phyloP scores from a whole-genome alignment of 2,329 filamentous ascomycete genomes.

The Exophiala phaeomuriformis region DNA sequence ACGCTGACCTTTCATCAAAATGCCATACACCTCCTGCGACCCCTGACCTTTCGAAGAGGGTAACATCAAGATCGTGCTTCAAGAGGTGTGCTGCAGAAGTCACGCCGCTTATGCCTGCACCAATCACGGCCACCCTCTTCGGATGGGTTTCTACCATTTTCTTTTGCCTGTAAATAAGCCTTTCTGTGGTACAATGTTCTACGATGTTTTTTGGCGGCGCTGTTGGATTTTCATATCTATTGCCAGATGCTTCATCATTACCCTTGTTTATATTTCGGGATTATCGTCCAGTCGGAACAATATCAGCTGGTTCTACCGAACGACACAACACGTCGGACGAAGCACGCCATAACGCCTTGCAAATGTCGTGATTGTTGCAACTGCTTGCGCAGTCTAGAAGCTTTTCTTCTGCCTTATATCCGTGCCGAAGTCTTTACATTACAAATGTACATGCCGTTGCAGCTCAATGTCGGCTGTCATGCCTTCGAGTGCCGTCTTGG shows the following conservation, averaged over 20 bases:
- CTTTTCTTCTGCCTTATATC: background rate
- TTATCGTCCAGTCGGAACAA: background rate
- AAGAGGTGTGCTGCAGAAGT: slow-evolving; percentile 43
- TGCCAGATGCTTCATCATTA: too few species aligned
- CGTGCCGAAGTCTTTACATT: background rate
- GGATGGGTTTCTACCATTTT: slow-evolving; percentile 10
- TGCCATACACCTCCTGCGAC: slow-evolving; percentile 53
- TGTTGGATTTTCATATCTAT: too few species aligned
- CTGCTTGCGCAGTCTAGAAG: background rate
- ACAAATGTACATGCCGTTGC: background rate
- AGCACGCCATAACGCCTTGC: slow-evolving; percentile 3
- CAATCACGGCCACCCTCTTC: slow-evolving; percentile 42
- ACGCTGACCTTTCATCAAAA: slow-evolving; percentile 44
- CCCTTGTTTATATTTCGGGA: too few species aligned
- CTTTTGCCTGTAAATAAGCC: background rate
- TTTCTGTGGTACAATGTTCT: background rate
- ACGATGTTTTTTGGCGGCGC: too few species aligned
- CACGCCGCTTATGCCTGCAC: slow-evolving; percentile 48
- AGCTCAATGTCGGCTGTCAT: background rate
- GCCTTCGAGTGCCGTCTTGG: background rate
- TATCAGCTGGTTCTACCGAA: background rate
- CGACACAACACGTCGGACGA: background rate
- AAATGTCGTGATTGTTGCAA: background rate
- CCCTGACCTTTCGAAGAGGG: slow-evolving; percentile 48
- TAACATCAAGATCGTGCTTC: slow-evolving; percentile 42